Conservation (phyloP, 768 basidiomycete species). For the Gymnopilus junonius region DNA sequence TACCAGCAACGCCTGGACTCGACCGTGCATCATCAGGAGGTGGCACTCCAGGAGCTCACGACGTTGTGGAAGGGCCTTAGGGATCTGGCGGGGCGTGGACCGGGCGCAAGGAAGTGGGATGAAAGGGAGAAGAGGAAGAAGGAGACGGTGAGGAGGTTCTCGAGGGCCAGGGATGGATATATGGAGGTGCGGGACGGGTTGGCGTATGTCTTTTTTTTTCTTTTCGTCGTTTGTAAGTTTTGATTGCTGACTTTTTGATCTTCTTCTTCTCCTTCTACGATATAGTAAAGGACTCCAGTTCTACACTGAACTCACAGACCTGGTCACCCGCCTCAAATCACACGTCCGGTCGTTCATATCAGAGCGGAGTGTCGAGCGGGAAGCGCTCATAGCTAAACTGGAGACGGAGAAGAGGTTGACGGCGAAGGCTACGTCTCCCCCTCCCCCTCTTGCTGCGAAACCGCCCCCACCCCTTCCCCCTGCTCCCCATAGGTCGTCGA, state of each 20-base stretch:
- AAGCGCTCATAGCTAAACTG: conserved; percentile 65
- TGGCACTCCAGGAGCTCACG: conserved; percentile 73
- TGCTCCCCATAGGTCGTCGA: conserved; percentile 39
- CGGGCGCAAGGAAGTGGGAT: conserved; percentile 80
- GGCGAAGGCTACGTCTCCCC: conserved; percentile 46
- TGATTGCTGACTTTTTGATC: conserved; percentile 10
- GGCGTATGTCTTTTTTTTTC: conserved; percentile 55
- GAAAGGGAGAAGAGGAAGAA: conserved; percentile 81
- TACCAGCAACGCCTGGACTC: conserved; percentile 83
- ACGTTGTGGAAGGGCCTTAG: conserved; percentile 75
- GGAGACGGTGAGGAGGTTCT: conserved; percentile 73
- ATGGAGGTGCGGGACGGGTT: conserved; percentile 87
- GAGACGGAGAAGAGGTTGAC: conserved; percentile 74
- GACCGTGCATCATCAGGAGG: conserved; percentile 79
- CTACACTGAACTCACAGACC: conserved; percentile 77
- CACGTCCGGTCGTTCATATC: conserved; percentile 67
- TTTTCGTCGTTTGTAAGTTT: background rate
- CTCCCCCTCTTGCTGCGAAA: conserved; percentile 46
- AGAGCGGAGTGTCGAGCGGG: conserved; percentile 70
- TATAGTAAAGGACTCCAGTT: conserved; percentile 87
- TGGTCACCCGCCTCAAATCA: conserved; percentile 59
- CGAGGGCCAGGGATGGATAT: conserved; percentile 80
- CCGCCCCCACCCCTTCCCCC: conserved; percentile 59
- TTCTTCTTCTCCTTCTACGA: background rate
- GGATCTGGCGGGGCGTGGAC: conserved; percentile 74